Evolutionary conservation across 2,329 filamentous ascomycete genomes (phyloP).

Genomic region (Ophiognomonia clavigignenti-juglandacearum): DNA sequence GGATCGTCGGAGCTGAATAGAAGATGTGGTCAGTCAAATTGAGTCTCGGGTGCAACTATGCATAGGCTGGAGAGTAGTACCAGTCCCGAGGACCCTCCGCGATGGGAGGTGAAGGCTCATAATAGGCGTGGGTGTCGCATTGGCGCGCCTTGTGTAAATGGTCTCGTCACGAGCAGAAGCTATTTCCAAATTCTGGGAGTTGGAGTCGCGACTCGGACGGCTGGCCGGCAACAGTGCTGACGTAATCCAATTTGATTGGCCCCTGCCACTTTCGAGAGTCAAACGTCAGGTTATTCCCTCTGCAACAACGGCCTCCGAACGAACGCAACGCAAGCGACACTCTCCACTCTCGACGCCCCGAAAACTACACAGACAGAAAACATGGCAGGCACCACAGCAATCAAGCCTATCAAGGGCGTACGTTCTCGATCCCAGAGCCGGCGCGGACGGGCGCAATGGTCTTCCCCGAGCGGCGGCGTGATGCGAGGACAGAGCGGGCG

Average conservation of each 20-base stretch:
- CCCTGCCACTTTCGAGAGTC: not conserved
- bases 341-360: slow-evolving; percentile 13
- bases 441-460: not conserved
- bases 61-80: slow-evolving; percentile 35
- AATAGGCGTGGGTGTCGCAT: slow-evolving; percentile 23
- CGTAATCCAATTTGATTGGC: slow-evolving; percentile 2
- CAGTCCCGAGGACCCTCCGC: slow-evolving; percentile 54
- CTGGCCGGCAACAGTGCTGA: slow-evolving; percentile 4
- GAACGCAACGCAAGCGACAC: slow-evolving; percentile 5
- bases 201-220: not conserved
- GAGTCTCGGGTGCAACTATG: slow-evolving; percentile 17
- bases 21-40: slow-evolving; percentile 1
- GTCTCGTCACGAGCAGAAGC: not conserved
- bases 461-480: not conserved
- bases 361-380: slow-evolving; percentile 23
- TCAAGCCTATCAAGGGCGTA: slow-evolving; percentile 58
- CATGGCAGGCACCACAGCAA: slow-evolving; percentile 37
- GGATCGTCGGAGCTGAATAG: slow-evolving; percentile 15
- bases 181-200: slow-evolving; percentile 6
- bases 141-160: slow-evolving; percentile 3
- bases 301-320: not conserved
- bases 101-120: slow-evolving; percentile 66
- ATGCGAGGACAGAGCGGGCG: slow-evolving; percentile 9
- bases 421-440: slow-evolving; percentile 27
- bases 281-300: slow-evolving; percentile 16